Evolutionary conservation across 176 grass and related monocot species (phyloP).

Genomic region (Phoenix dactylifera): DNA sequence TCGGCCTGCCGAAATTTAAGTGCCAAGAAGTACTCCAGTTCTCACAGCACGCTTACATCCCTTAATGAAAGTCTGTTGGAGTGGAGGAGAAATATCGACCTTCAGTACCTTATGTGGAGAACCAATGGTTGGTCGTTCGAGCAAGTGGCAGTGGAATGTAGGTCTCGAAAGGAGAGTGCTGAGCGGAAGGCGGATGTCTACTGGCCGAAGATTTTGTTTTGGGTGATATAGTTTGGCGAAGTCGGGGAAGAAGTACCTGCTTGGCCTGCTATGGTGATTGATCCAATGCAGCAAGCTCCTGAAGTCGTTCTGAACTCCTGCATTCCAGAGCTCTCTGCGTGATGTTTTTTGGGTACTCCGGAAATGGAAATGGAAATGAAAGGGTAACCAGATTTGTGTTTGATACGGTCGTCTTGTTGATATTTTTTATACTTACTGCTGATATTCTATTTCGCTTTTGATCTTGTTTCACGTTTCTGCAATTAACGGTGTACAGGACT

Average conservation of each 20-base stretch:
- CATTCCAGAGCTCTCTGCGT: conserved; percentile 62
- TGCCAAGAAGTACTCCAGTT: conserved; percentile 23
- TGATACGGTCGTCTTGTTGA: not conserved
- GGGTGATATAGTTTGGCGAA: conserved; percentile 72
- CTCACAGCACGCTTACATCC: conserved; percentile 40
- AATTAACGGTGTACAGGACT: conserved; percentile 40
- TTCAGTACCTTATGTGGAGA: not conserved
- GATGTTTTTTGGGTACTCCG: conserved; percentile 71
- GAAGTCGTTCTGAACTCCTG: conserved; percentile 69
- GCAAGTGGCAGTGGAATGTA: conserved; percentile 27
- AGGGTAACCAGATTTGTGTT: conserved; percentile 38
- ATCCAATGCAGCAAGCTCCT: conserved; percentile 56
- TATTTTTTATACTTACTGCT: not conserved
- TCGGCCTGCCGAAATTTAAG: conserved; percentile 33
- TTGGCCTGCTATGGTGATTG: conserved; percentile 83
- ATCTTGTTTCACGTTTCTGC: not conserved
- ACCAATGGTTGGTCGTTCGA: not conserved
- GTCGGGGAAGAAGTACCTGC: conserved; percentile 53
- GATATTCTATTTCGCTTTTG: not conserved
- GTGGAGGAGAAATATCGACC: conserved; percentile 3
- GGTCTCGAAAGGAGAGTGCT: conserved; percentile 23
- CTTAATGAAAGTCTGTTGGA: conserved; percentile 19
- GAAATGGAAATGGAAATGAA: conserved; percentile 33
- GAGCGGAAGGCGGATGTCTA: conserved; percentile 44
- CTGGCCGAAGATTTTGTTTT: conserved; percentile 63